Evolutionary conservation across 2,329 filamentous ascomycete species (phyloP).

Genomic region (Colletotrichum tofieldiae): DNA sequence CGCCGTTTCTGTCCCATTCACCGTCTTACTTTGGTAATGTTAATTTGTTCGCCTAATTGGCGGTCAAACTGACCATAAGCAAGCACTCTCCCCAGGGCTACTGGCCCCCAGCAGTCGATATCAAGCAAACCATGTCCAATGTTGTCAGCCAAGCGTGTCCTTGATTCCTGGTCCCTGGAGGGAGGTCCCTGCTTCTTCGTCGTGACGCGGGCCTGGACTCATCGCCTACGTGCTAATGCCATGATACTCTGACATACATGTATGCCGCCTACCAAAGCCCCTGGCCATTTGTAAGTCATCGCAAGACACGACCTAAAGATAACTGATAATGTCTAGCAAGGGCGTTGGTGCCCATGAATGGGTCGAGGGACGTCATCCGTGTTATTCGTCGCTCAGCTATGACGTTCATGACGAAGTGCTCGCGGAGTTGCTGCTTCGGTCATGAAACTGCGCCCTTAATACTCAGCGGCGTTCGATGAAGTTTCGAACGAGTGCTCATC

Average conservation of each 20-base stretch:
- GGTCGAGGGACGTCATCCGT: background rate
- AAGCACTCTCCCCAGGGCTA: background rate
- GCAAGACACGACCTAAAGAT: background rate
- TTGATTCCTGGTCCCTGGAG: background rate
- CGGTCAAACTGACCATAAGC: background rate
- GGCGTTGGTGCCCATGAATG: background rate
- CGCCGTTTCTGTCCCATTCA: constrained; percentile 21
- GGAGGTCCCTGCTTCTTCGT: background rate
- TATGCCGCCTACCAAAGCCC: background rate
- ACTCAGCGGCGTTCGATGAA: too few relatives aligned
- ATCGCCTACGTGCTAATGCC: constrained; percentile 29
- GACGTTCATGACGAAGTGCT: background rate
- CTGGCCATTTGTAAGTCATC: constrained; percentile 25
- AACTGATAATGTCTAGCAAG: background rate
- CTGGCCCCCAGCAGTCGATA: background rate
- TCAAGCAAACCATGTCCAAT: background rate
- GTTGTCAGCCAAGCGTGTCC: background rate
- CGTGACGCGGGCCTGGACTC: constrained; percentile 25
- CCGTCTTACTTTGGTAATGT: constrained; percentile 6
- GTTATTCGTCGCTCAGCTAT: background rate
- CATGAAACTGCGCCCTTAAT: background rate
- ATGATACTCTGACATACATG: constrained; percentile 42
- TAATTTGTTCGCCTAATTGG: background rate
- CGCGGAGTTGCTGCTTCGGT: background rate
- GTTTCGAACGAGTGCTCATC: background rate